These are phyloP conservation scores for Termitomyces sp. DNA, from an alignment of 768 basidiomycete genomes.

Conservation along the genomic window DNA sequence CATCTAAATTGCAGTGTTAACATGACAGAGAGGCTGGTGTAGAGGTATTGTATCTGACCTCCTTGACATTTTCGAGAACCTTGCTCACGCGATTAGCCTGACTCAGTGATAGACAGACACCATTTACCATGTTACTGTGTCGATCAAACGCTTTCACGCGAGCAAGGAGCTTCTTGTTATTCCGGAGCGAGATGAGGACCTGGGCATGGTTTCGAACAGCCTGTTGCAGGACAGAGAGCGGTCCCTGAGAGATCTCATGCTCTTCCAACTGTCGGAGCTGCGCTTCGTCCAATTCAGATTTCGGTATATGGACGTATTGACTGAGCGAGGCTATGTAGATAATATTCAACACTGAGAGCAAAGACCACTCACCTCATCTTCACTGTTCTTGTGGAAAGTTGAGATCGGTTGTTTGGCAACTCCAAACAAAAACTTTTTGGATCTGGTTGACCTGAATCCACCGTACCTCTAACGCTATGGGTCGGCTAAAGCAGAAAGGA, in stretches of 20 bases:
- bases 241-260: constrained; percentile 98
- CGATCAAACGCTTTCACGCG: constrained; percentile 98
- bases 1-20: constrained; percentile 58
- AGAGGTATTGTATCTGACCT: constrained; percentile 42
- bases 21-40: neutral
- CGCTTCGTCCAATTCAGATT: constrained; percentile 96
- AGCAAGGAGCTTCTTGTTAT: constrained; percentile 96
- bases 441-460: neutral
- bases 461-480: constrained; percentile 44
- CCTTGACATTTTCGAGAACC: constrained; percentile 98
- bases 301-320: constrained; percentile 96
- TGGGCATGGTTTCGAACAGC: constrained; percentile 97
- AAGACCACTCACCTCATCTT: constrained; percentile 35
- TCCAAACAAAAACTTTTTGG: constrained; percentile 34
- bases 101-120: neutral
- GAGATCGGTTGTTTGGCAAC: constrained; percentile 25
- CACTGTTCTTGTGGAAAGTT: constrained; percentile 4
- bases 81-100: constrained; percentile 27
- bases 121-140: constrained; percentile 94
- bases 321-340: constrained; percentile 36
- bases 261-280: constrained; percentile 96
- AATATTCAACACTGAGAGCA: neutral
- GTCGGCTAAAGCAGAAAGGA: constrained; percentile 78
- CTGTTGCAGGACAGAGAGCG: constrained; percentile 92
- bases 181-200: constrained; percentile 93